Conservation (phyloP, 2,329 filamentous ascomycete genomes). For the Pestalotiopsis sp. region DNA sequence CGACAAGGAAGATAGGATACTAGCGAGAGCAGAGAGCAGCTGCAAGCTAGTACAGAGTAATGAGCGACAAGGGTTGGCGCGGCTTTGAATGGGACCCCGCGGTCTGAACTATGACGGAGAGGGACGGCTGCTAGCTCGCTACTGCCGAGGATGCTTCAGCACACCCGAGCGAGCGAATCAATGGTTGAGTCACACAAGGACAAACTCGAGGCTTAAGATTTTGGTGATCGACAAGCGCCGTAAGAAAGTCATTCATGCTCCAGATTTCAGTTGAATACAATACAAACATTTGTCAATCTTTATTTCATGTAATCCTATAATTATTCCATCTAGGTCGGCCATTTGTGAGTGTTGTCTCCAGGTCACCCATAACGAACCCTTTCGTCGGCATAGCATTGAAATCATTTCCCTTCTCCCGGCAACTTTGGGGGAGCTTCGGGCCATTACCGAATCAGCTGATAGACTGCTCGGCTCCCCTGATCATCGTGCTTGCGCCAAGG, state of each 20-base stretch:
- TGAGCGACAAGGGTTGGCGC: constrained; percentile 1
- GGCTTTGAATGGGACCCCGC: constrained; percentile 9
- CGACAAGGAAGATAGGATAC: constrained; percentile 13
- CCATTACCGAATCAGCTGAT: background rate
- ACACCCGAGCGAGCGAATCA: background rate
- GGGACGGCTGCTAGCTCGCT: background rate
- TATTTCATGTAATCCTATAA: too few relatives aligned
- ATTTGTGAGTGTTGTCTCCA: background rate
- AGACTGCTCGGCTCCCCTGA: background rate
- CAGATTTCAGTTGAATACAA: background rate
- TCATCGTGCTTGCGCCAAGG: background rate
- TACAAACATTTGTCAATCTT: too few relatives aligned
- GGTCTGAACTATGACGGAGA: constrained; percentile 15
- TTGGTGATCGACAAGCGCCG: background rate
- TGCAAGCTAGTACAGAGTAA: constrained; percentile 11
- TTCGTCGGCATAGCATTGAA: background rate
- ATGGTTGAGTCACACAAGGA: background rate
- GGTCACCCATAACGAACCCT: background rate
- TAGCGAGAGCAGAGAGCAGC: constrained; percentile 13
- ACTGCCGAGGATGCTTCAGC: constrained; percentile 13
- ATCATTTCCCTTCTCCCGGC: background rate
- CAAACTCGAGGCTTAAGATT: background rate
- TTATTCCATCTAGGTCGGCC: too few relatives aligned
- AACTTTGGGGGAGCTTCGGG: background rate
- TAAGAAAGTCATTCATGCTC: background rate